Percentiles rank a stretch among this genome's conserved stretches.
These are phyloP conservation scores for Ogataea nonfermentans DNA, from an alignment of 805 yeast species.

Conservation along the genomic window DNA sequence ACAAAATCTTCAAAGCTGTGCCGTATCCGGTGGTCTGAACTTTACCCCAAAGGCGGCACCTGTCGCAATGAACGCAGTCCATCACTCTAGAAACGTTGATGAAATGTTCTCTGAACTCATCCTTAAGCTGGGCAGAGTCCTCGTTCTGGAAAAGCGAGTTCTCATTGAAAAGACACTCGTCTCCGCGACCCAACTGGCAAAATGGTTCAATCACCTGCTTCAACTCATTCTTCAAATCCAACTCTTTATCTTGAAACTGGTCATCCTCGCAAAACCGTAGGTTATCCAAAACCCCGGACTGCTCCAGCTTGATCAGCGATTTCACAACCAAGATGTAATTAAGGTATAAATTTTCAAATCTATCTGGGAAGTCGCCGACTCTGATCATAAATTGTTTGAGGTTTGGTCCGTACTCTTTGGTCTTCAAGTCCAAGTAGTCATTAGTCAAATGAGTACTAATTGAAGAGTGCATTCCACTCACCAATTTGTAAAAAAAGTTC, in stretches of 20 bases:
- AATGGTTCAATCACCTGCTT: constrained; percentile 34
- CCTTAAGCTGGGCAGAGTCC: constrained; percentile 57
- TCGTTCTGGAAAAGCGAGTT: constrained; percentile 46
- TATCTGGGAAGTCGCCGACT: constrained; percentile 87
- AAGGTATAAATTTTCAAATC: constrained; percentile 86
- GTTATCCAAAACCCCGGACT: constrained; percentile 29
- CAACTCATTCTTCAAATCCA: constrained; percentile 27
- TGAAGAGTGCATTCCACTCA: constrained; percentile 94
- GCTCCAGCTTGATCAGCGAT: constrained; percentile 62
- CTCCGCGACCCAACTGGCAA: constrained; percentile 21
- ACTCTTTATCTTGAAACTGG: constrained; percentile 31
- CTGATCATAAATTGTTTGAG: constrained; percentile 78
- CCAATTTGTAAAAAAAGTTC: constrained; percentile 78
- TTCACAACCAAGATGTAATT: constrained; percentile 86
- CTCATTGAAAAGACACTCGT: constrained; percentile 42
- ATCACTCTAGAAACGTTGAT: constrained; percentile 87
- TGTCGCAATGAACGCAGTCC: constrained; percentile 99
- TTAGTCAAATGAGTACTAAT: constrained; percentile 90
- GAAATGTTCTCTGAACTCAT: constrained; percentile 83
- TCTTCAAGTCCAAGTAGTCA: constrained; percentile 66
- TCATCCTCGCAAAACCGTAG: constrained; percentile 30
- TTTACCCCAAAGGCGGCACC: constrained; percentile 98
- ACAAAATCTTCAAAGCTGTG: constrained; percentile 86
- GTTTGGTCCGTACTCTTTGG: constrained; percentile 84
- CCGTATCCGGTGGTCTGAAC: constrained; percentile 97